Evolutionary conservation across 495 filamentous ascomycete species (phyloP).

Genomic region (Tuber melanosporum): DNA sequence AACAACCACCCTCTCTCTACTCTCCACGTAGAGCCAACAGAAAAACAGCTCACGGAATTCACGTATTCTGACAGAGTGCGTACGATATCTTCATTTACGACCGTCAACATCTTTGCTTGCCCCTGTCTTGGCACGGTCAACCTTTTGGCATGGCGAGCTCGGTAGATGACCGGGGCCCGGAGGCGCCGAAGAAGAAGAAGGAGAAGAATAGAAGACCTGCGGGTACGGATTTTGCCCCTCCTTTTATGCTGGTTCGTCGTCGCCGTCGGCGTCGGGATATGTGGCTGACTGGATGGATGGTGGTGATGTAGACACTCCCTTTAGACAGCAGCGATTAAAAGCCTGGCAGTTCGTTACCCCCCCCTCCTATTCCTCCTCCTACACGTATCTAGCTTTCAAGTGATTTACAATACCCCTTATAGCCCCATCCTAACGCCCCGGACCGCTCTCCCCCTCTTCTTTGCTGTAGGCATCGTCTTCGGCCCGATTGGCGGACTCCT

Average conservation of each 20-base stretch:
- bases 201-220: constrained; percentile 74
- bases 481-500: constrained; percentile 79
- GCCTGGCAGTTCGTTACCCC: constrained; percentile 73
- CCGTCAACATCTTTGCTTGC: background rate
- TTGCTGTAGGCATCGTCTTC: constrained; percentile 76
- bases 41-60: background rate
- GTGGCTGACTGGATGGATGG: background rate
- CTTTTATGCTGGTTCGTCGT: constrained; percentile 15
- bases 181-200: constrained; percentile 59
- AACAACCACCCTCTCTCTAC: background rate
- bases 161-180: constrained; percentile 49
- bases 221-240: constrained; percentile 54
- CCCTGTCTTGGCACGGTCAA: background rate
- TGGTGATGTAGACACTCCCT: constrained; percentile 67
- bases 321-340: constrained; percentile 83
- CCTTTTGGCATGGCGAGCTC: constrained; percentile 41
- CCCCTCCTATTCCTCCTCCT: constrained; percentile 3
- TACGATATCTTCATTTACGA: background rate
- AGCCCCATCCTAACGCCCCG: constrained; percentile 90
- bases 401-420: constrained; percentile 3
- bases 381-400: background rate
- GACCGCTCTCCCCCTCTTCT: constrained; percentile 85
- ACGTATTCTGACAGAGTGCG: background rate
- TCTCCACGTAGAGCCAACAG: background rate
- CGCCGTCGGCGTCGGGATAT: constrained; percentile 17